phyloP scores from a whole-genome alignment of 2,329 filamentous ascomycete species.

The Pezicula carpinea region DNA sequence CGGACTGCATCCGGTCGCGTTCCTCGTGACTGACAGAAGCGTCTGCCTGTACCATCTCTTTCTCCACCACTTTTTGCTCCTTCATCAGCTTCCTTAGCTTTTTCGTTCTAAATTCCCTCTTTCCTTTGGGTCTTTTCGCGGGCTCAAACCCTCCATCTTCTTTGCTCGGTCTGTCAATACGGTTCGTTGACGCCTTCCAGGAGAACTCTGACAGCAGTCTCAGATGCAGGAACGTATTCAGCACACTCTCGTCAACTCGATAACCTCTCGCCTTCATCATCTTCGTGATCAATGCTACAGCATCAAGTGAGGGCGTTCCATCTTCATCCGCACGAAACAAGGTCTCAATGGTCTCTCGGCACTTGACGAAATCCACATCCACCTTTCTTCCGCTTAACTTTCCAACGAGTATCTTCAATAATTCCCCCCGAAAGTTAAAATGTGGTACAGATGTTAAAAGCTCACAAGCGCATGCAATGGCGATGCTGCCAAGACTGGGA shows the following conservation, averaged over 20 bases:
- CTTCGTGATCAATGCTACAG: constrained; percentile 77
- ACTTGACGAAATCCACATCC: constrained; percentile 74
- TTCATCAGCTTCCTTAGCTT: constrained; percentile 75
- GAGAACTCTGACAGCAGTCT: constrained; percentile 84
- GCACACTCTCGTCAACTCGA: constrained; percentile 73
- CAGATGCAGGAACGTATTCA: constrained; percentile 88
- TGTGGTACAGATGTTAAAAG: constrained; percentile 81
- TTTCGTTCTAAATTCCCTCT: constrained; percentile 86
- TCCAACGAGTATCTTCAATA: constrained; percentile 80
- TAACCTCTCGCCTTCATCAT: constrained; percentile 93
- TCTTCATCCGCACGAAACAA: constrained; percentile 87
- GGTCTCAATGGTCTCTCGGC: constrained; percentile 71
- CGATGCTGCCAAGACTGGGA: constrained; percentile 62
- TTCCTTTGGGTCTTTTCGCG: constrained; percentile 63
- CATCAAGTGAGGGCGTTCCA: constrained; percentile 81
- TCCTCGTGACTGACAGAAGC: constrained; percentile 89
- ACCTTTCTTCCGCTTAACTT: constrained; percentile 71
- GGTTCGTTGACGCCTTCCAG: constrained; percentile 74
- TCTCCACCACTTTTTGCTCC: constrained; percentile 82
- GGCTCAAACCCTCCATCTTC: constrained; percentile 32
- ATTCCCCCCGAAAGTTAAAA: constrained; percentile 91
- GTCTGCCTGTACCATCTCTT: constrained; percentile 90
- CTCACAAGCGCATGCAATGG: constrained; percentile 80
- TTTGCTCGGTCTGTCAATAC: constrained; percentile 56
- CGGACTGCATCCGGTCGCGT: constrained; percentile 87